These are phyloP conservation scores for Earliella scabrosa DNA, from an alignment of 1,284 basidiomycete genomes.

Conservation along the genomic window DNA sequence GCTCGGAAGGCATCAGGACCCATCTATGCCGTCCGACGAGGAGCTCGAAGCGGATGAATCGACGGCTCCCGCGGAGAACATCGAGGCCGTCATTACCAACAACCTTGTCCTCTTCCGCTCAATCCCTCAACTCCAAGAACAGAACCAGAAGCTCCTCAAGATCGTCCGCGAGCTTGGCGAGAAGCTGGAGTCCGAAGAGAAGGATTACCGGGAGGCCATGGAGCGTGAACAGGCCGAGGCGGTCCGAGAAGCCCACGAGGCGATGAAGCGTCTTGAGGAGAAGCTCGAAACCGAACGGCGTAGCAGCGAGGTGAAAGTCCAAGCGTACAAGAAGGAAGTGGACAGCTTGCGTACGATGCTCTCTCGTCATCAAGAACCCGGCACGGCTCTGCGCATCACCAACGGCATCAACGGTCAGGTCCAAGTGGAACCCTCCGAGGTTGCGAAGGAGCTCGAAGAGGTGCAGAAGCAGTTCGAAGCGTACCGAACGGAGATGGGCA, in stretches of 20 bases:
- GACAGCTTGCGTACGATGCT: constrained; percentile 86
- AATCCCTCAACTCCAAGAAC: constrained; percentile 81
- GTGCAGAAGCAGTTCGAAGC: constrained; percentile 78
- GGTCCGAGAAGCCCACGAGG: constrained; percentile 85
- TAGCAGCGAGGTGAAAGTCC: constrained; percentile 70
- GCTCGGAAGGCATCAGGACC: constrained; percentile 81
- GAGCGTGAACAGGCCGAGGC: constrained; percentile 81
- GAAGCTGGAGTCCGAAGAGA: constrained; percentile 81
- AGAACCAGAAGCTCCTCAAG: constrained; percentile 88
- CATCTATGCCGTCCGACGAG: constrained; percentile 75
- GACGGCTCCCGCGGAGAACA: constrained; percentile 52
- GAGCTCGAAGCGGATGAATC: constrained; percentile 59
- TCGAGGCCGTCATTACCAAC: constrained; percentile 85
- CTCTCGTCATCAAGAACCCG: constrained; percentile 42
- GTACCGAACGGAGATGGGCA: constrained; percentile 78
- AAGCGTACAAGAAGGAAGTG: constrained; percentile 84
- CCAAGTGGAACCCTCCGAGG: constrained; percentile 33
- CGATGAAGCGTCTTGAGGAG: constrained; percentile 79
- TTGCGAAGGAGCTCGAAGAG: constrained; percentile 66
- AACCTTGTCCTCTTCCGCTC: constrained; percentile 89
- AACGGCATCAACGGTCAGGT: constrained; percentile 40
- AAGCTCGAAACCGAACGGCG: constrained; percentile 76
- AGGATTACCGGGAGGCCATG: constrained; percentile 64
- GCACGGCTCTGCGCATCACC: constrained; percentile 19
- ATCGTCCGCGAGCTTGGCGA: constrained; percentile 81